Base-by-base conservation (phyloP, 108 stramenopile genomes). In the Hondaea fermentalgiana region DNA sequence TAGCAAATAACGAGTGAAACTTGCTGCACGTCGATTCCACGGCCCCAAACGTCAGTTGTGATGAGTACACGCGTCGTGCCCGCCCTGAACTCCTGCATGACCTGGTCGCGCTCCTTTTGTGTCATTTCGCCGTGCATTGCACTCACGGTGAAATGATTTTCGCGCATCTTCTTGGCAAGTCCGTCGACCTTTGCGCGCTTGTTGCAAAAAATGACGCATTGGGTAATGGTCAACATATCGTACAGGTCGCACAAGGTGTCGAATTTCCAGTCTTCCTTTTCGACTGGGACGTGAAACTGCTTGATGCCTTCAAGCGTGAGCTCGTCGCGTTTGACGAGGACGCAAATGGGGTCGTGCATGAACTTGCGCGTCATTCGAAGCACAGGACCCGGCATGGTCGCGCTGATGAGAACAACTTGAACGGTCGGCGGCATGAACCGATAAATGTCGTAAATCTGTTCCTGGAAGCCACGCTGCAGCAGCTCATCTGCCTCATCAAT, bases 401-500 rank as follows among this genome's bases (percentile, higher is more conserved):
- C 99, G 76, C 94, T 95, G 88, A 98, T 94, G 51, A 99, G 92
- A 19, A 98, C 97, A 43, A 99, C 97, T 90, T 98, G 99, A 5
- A 95, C 95, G 3, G 92, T 90, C 3, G 97, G 94, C 8, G 99
- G 99, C 17, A 99, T 88, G 90, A 96, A 96, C 35, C 98, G 90
- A 91, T 98, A 99, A 88, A 99, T 98, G 91, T 99, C 98, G 90
- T 99, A 99, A 91, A 99, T 98, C 92, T 99, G 99, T 87, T 97
- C 99, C 91, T 99, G 98, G 95, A 99, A 99, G 0, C 98, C 99
- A 60, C 95, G 92, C 90, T 94, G 94, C 25, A 99, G 91, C 96
- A 99, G 97, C 93, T 99, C 99, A 93, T 99, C 99, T n/a, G 99
- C 99, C 90, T 99, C 99, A 89, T 99, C 99, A 89, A 99, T 94